A percentile compares a stretch with the other conserved stretches of the same genome.
Evolutionary conservation across 371 early-diverging fungal species (phyloP).

Genomic region (Smittium mucronatum): DNA sequence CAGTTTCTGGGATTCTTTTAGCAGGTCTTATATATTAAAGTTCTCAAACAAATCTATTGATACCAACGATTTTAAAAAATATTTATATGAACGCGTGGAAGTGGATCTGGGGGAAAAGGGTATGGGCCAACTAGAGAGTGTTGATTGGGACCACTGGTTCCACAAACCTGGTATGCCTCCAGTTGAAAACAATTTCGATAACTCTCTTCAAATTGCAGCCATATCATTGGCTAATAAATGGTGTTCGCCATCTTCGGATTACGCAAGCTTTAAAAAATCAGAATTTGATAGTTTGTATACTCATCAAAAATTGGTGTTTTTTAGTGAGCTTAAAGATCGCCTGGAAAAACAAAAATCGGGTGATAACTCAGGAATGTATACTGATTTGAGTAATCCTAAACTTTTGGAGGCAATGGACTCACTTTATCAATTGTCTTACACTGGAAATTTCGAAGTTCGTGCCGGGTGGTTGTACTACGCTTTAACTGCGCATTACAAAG

Average conservation of each 20-base stretch:
- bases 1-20: slow-evolving; percentile 66
- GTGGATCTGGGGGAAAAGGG: slow-evolving; percentile 30
- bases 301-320: slow-evolving; percentile 68
- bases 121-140: slow-evolving; percentile 38
- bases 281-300: slow-evolving; percentile 54
- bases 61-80: slow-evolving; percentile 74
- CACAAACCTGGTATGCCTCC: slow-evolving; percentile 77
- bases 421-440: slow-evolving; percentile 51
- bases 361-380: not conserved
- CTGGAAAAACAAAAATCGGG: slow-evolving; percentile 44
- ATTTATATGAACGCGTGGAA: slow-evolving; percentile 58
- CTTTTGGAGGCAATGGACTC: slow-evolving; percentile 55
- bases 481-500: slow-evolving; percentile 59
- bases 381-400: not conserved
- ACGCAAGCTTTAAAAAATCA: slow-evolving; percentile 39
- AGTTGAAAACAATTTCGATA: slow-evolving; percentile 71
- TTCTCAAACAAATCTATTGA: slow-evolving; percentile 81
- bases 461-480: slow-evolving; percentile 80
- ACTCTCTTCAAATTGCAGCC: slow-evolving; percentile 69
- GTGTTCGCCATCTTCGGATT: slow-evolving; percentile 41
- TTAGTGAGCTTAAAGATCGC: slow-evolving; percentile 59
- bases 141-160: slow-evolving; percentile 89
- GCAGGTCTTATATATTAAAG: slow-evolving; percentile 65
- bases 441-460: slow-evolving; percentile 72
- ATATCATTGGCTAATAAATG: slow-evolving; percentile 64